Evolutionary conservation across 345 rosid species (phyloP).

Genomic region (Clausena lansium): DNA sequence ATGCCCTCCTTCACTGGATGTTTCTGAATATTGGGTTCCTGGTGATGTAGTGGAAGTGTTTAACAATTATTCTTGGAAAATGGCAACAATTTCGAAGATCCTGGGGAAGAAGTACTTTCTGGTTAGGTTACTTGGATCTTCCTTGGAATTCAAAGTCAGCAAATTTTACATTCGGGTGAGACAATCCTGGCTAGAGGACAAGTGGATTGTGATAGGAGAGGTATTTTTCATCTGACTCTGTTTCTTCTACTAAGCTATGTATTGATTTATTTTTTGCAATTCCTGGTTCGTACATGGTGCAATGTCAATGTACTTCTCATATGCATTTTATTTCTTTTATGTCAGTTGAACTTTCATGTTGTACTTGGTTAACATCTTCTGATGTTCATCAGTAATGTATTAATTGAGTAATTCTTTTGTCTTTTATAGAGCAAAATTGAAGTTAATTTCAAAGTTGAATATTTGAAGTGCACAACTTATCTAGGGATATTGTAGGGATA

Average conservation of each 20-base stretch:
- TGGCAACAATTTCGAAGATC: slow-evolving; percentile 57
- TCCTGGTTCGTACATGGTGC: neutral
- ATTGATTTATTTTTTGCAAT: neutral
- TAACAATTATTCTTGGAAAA: slow-evolving; percentile 66
- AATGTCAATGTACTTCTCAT: neutral
- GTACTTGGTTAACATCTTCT: neutral
- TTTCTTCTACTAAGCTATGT: neutral
- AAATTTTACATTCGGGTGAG: slow-evolving; percentile 51
- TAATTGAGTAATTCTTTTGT: neutral
- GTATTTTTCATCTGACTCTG: slow-evolving; percentile 23
- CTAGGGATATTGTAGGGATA: neutral
- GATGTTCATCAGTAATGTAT: neutral
- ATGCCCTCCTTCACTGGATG: slow-evolving; percentile 39
- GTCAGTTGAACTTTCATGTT: neutral
- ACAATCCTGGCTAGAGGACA: slow-evolving; percentile 67
- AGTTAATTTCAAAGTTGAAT: slow-evolving; percentile 3
- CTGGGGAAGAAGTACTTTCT: slow-evolving; percentile 41
- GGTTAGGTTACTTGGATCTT: slow-evolving; percentile 68
- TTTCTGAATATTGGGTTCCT: slow-evolving; percentile 45
- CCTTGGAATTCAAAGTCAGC: slow-evolving; percentile 47
- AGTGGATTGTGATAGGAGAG: slow-evolving; percentile 66
- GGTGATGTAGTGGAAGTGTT: slow-evolving; percentile 82
- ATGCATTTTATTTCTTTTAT: neutral
- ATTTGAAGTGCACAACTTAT: neutral
- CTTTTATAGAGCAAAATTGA: neutral